Base-by-base conservation (phyloP, 768 basidiomycete genomes). In the Postia placenta region DNA sequence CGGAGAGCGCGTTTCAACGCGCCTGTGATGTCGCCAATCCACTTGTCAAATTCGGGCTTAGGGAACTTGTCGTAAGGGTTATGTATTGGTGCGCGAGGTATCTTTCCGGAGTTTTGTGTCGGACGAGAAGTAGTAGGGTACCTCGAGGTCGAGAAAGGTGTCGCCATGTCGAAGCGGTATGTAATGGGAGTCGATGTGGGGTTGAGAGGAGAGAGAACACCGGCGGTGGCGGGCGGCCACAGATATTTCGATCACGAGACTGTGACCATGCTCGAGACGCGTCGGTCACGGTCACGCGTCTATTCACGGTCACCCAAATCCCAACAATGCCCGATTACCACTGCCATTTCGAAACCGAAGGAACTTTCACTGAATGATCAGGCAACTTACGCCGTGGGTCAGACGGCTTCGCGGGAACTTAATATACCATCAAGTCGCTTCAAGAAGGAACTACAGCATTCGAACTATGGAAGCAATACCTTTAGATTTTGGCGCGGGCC, bases 31-130 rank as follows among this genome's bases (percentile, higher is more conserved):
- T 73, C 80, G 56, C 71, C 74, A 56, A 87, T 81, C 80, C 80
- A 87, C 60, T 73, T 69, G 70, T 87, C 83, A 56, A 86, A 87
- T 54, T 86, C 78, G 1, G 70, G 67, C 59, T 80, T 74, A 1
- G 81, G 73, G 62, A 87, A 84, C 62, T 81, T 82, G 63, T 87
- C 83, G 61, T 81, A 87, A 1, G 85, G 85, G 57, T 87, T 87
- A 45, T 77, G 64, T 46, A 85, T 74, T 17, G 85, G 83, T 5
- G 79, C 66, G 17, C 73, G 71, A 17, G 60, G 56, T 1, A 47
- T 40, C 26, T 49, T 48, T 9, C 55, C 56, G 17, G 58, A 55
- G 19, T 42, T 43, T 7, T 60, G 59, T 12, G 64, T 65, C 4
- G 60, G 46, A 40, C 57, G 47, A 3, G 62, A 59, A 7, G 44